These are phyloP conservation scores for Aspergillus biplanus DNA, from an alignment of 495 filamentous ascomycete genomes.

Conservation along the genomic window DNA sequence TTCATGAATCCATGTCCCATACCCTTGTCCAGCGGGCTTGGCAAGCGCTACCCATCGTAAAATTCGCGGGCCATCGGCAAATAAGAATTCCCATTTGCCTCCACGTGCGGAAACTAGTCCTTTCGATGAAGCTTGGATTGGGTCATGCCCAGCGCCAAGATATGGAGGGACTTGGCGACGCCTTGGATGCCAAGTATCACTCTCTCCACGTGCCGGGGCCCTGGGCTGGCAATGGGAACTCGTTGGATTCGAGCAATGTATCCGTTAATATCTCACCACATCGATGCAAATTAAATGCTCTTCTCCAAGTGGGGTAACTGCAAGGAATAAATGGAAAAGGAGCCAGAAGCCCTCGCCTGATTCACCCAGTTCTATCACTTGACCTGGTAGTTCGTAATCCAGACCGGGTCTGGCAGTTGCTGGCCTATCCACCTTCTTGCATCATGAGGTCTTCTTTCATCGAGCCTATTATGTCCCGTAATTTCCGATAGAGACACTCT, in stretches of 20 bases:
- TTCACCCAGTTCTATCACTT: background rate
- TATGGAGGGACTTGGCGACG: constrained; percentile 3
- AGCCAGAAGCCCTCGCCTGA: constrained; percentile 6
- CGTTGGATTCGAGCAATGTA: background rate
- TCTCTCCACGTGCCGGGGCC: constrained; percentile 24
- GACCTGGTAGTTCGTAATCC: background rate
- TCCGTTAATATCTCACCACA: background rate
- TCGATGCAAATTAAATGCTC: background rate
- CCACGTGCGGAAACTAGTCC: constrained; percentile 17
- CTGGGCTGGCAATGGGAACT: constrained; percentile 5
- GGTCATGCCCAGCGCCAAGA: constrained; percentile 13
- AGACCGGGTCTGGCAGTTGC: background rate
- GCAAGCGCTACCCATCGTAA: constrained; percentile 15
- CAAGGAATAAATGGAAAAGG: constrained; percentile 5
- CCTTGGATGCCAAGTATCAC: constrained; percentile 4
- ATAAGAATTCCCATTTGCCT: constrained; percentile 7
- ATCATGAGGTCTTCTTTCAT: too few species aligned
- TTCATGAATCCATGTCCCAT: background rate
- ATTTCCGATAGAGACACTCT: too few species aligned
- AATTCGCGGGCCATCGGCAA: background rate
- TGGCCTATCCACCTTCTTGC: background rate
- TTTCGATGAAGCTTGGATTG: constrained; percentile 21
- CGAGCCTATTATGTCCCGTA: too few species aligned
- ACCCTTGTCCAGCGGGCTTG: constrained; percentile 18
- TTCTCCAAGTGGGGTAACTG: background rate